phyloP scores from a whole-genome alignment of 495 filamentous ascomycete genomes.

The Neurospora discreta region DNA sequence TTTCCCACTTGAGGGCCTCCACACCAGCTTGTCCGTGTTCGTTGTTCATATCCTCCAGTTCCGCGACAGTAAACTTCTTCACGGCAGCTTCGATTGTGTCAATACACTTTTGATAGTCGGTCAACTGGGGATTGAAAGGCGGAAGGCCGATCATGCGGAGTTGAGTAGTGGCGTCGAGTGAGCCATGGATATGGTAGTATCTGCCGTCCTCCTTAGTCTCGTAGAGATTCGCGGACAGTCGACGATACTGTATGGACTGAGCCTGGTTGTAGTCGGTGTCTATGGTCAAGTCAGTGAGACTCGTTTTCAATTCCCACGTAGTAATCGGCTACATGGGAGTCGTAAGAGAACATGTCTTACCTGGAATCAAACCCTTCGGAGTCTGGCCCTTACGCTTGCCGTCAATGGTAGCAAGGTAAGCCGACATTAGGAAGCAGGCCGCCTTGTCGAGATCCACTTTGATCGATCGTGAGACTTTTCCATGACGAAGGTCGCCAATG shows the following conservation, averaged over 20 bases:
- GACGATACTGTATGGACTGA: constrained; percentile 61
- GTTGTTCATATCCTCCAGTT: constrained; percentile 56
- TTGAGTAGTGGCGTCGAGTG: constrained; percentile 56
- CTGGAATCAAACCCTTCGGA: constrained; percentile 50
- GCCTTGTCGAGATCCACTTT: constrained; percentile 52
- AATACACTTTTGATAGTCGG: constrained; percentile 55
- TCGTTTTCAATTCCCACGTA: neutral
- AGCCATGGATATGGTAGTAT: constrained; percentile 73
- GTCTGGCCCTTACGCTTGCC: constrained; percentile 52
- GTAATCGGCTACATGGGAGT: neutral
- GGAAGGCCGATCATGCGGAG: constrained; percentile 63
- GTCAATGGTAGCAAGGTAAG: constrained; percentile 60
- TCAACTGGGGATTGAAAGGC: constrained; percentile 48
- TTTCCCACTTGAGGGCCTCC: constrained; percentile 51
- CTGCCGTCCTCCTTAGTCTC: constrained; percentile 51
- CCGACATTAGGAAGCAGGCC: constrained; percentile 57
- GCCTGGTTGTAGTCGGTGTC: constrained; percentile 61
- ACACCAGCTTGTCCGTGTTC: constrained; percentile 55
- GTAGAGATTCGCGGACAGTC: constrained; percentile 67
- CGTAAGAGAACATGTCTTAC: constrained; percentile 28
- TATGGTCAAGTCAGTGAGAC: constrained; percentile 13
- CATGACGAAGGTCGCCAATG: constrained; percentile 48
- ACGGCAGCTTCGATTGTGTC: constrained; percentile 56
- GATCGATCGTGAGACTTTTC: constrained; percentile 28
- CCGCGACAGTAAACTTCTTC: constrained; percentile 46